These are phyloP conservation scores for Globisporangium splendens DNA, from an alignment of 352 stramenopile genomes.

Conservation along the genomic window DNA sequence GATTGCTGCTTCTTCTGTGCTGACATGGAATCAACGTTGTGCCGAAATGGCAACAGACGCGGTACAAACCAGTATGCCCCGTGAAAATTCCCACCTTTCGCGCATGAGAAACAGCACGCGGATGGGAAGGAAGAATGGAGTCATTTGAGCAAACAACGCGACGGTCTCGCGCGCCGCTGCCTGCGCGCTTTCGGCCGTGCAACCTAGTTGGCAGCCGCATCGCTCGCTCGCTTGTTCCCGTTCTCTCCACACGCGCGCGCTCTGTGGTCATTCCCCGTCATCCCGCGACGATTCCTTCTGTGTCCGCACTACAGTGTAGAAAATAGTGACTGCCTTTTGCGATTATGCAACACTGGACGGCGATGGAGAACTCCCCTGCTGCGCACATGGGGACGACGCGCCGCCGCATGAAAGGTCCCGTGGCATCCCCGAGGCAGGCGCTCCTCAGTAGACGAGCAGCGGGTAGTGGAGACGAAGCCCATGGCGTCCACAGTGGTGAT, in stretches of 20 bases:
- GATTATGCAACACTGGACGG: constrained; percentile 12
- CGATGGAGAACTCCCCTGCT: neutral
- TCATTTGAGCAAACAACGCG: neutral
- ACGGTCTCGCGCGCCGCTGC: neutral
- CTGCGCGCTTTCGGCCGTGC: neutral
- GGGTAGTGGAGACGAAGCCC: neutral
- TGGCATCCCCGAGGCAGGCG: constrained; percentile 4
- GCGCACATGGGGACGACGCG: neutral
- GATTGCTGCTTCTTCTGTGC: too few relatives aligned
- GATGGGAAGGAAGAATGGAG: neutral
- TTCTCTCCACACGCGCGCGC: neutral
- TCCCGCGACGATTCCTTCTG: too few relatives aligned
- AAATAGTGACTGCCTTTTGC: neutral
- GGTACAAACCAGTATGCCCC: neutral
- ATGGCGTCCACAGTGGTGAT: constrained; percentile 12
- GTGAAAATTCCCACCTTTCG: neutral
- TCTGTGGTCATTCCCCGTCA: too few relatives aligned
- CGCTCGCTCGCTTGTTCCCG: neutral
- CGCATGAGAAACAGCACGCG: neutral
- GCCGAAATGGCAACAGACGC: too few relatives aligned
- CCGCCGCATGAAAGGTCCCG: constrained; percentile 9
- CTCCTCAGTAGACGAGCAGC: neutral
- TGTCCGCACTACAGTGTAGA: too few relatives aligned
- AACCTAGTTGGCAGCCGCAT: neutral
- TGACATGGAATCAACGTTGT: too few relatives aligned